phyloP scores from a whole-genome alignment of 768 basidiomycete genomes.

The Kwoniella dejecticola region DNA sequence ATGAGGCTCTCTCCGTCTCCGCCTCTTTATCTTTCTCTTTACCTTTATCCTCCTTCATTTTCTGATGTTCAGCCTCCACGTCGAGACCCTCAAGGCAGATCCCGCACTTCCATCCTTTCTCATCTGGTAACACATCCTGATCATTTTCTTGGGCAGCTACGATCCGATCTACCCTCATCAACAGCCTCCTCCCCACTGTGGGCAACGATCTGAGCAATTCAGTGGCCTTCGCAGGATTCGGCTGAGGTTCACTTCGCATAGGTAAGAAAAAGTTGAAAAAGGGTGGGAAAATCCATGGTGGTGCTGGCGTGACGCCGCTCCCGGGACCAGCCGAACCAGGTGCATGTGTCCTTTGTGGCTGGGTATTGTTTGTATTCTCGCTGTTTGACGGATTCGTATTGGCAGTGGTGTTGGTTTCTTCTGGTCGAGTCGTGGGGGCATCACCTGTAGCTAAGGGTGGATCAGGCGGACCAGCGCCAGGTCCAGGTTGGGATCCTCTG shows the following conservation, averaged over 20 bases:
- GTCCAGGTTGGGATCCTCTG: background rate
- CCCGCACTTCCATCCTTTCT: slow-evolving; percentile 48
- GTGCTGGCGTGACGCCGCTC: slow-evolving; percentile 4
- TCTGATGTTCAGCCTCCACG: slow-evolving; percentile 2
- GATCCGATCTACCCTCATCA: slow-evolving; percentile 37
- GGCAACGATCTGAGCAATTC: slow-evolving; percentile 40
- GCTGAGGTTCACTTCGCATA: slow-evolving; percentile 19
- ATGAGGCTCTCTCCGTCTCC: background rate
- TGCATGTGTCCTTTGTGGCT: background rate
- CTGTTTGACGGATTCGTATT: no score
- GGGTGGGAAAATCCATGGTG: slow-evolving; percentile 27
- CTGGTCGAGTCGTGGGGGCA: background rate
- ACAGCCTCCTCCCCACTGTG: slow-evolving; percentile 20
- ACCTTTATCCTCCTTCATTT: slow-evolving; percentile 1
- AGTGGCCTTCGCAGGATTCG: slow-evolving; percentile 40
- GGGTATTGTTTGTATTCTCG: background rate
- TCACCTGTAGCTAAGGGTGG: background rate
- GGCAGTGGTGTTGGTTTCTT: background rate
- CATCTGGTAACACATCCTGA: slow-evolving; percentile 19
- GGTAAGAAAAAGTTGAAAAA: slow-evolving; percentile 26
- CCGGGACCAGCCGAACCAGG: background rate
- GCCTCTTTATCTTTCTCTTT: slow-evolving; percentile 1
- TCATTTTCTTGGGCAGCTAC: slow-evolving; percentile 32
- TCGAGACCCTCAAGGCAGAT: slow-evolving; percentile 43
- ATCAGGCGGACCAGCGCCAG: background rate